Evolutionary conservation across 192 early-diverging fungal species (phyloP).

Genomic region (Rhizophagus prolifer): DNA sequence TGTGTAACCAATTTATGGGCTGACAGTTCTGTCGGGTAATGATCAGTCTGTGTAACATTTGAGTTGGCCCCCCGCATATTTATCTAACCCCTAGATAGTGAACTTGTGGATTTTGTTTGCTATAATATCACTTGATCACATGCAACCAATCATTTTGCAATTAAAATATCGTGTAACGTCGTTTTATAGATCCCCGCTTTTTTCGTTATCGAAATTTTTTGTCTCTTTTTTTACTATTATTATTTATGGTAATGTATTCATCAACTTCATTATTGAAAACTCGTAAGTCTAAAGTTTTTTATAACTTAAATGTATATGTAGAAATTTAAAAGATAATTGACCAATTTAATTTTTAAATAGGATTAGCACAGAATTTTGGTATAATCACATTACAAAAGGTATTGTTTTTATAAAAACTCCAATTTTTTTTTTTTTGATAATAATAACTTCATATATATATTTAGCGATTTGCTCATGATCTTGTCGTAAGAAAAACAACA

Average conservation of each 20-base stretch:
- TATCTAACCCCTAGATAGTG: too few species aligned
- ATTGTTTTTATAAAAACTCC: not conserved
- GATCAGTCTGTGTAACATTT: too few species aligned
- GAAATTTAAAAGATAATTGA: not conserved
- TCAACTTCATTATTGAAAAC: not conserved
- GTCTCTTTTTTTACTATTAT: not conserved
- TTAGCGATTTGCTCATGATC: slow-evolving; percentile 53
- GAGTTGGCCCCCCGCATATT: too few species aligned
- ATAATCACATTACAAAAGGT: not conserved
- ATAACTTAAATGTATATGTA: not conserved
- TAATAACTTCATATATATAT: not conserved
- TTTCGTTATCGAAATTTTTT: too few species aligned
- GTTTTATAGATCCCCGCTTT: too few species aligned
- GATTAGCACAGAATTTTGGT: not conserved
- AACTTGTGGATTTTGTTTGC: too few species aligned
- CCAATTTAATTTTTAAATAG: not conserved
- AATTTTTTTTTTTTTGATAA: not conserved
- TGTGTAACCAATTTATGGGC: too few species aligned
- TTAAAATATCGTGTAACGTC: too few species aligned
- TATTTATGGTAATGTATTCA: not conserved
- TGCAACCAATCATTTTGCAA: too few species aligned
- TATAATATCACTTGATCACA: too few species aligned
- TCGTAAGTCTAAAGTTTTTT: not conserved
- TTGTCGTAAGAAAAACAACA: slow-evolving; percentile 54
- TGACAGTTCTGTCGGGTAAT: too few species aligned